Percentiles rank a stretch among this genome's conserved stretches.
These are phyloP conservation scores for Petunia axillaris DNA, from an alignment of 257 asterid species.

Conservation along the genomic window DNA sequence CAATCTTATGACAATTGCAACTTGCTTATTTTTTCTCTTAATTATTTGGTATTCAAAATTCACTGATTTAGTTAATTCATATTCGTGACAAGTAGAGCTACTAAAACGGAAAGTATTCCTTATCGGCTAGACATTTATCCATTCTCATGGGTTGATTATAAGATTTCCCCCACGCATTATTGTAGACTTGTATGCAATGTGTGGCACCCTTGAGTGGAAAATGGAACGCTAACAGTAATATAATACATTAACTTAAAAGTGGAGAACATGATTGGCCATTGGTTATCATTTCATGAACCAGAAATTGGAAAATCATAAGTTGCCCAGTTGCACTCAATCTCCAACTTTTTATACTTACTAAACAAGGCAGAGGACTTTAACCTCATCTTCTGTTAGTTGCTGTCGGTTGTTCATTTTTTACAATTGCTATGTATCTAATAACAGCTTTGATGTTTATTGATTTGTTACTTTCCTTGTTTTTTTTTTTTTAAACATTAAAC, in stretches of 20 bases:
- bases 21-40: no score
- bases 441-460: slow-evolving; percentile 26
- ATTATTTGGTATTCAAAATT: no score
- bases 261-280: not conserved
- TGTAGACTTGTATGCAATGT: not conserved
- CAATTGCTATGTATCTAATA: not conserved
- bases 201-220: not conserved
- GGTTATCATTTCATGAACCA: not conserved
- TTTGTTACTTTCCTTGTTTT: not conserved
- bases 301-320: slow-evolving; percentile 7
- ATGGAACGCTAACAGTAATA: not conserved
- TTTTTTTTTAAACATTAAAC: not conserved
- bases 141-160: no score
- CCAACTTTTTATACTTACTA: slow-evolving; percentile 36
- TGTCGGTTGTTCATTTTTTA: slow-evolving; percentile 35
- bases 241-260: not conserved
- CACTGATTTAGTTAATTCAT: no score
- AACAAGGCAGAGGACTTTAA: not conserved
- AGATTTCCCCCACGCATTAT: no score
- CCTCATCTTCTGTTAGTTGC: slow-evolving; percentile 37
- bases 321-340: slow-evolving; percentile 27
- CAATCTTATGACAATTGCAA: no score
- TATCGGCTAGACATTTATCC: no score
- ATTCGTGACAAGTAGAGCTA: no score
- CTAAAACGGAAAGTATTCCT: no score